phyloP scores from a whole-genome alignment of 257 asterid genomes.

The Perilla frutescens region DNA sequence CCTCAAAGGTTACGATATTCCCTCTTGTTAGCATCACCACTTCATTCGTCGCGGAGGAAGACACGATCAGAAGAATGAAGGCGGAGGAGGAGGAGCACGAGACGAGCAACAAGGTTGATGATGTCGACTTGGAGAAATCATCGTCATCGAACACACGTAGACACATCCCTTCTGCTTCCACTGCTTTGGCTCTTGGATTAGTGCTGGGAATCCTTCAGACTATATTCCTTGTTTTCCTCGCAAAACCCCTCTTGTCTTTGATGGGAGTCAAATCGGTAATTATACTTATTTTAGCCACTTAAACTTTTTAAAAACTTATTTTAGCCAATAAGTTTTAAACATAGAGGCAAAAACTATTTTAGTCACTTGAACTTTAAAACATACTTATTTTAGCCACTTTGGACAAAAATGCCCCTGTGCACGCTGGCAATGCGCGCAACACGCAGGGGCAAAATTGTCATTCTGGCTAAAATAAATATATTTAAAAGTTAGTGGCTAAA shows the following conservation, averaged over 20 bases:
- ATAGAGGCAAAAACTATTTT: too few relatives aligned
- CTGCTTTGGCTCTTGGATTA: conserved; percentile 77
- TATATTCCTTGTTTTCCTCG: conserved; percentile 63
- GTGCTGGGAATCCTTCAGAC: conserved; percentile 83
- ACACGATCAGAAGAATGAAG: conserved; percentile 54
- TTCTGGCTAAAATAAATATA: too few relatives aligned
- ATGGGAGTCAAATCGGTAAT: conserved; percentile 95
- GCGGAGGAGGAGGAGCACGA: conserved; percentile 27
- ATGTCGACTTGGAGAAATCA: conserved; percentile 38
- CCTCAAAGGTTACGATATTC: conserved; percentile 81
- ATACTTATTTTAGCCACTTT: too few relatives aligned
- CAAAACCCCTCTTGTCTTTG: conserved; percentile 60
- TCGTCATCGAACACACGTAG: conserved; percentile 37
- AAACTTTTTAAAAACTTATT: too few relatives aligned
- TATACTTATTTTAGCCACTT: too few relatives aligned
- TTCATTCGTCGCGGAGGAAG: conserved; percentile 95
- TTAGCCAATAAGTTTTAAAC: too few relatives aligned
- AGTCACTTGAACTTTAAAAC: too few relatives aligned
- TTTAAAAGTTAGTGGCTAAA: too few relatives aligned
- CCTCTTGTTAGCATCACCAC: conserved; percentile 97
- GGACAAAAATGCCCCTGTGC: too few relatives aligned
- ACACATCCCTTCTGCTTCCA: conserved; percentile 87
- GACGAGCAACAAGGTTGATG: conserved; percentile 17
- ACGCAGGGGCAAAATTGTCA: too few relatives aligned
- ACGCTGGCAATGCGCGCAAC: too few relatives aligned